Percentiles rank a stretch among this genome's conserved stretches.
phyloP scores from a whole-genome alignment of 306 rosid species.

The Pyrus communis region DNA sequence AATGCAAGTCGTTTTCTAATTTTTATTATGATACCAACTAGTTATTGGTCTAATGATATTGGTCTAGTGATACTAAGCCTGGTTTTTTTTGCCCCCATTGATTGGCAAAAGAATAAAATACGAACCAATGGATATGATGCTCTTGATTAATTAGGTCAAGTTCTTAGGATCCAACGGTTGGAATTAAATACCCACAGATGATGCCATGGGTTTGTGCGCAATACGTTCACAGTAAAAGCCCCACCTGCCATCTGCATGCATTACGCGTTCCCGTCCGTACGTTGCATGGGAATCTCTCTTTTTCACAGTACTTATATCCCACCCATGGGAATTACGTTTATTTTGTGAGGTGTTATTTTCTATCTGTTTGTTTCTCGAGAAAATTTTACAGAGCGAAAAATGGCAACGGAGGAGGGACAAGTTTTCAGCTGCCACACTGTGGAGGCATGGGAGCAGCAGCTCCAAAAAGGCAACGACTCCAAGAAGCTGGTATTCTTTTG shows the following conservation, averaged over 20 bases:
- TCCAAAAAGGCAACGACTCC: constrained; percentile 51
- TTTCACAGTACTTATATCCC: not conserved
- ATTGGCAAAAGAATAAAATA: too few species aligned
- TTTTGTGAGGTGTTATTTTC: not conserved
- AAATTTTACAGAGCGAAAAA: not conserved
- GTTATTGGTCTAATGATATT: too few species aligned
- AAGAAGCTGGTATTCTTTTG: constrained; percentile 43
- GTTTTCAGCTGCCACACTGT: constrained; percentile 55
- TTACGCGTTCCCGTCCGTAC: not conserved
- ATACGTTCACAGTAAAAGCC: not conserved
- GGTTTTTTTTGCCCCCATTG: too few species aligned
- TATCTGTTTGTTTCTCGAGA: not conserved
- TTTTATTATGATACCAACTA: too few species aligned
- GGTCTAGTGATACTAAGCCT: too few species aligned
- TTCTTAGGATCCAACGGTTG: not conserved
- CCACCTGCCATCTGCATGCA: not conserved
- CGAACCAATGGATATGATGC: not conserved
- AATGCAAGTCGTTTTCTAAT: not conserved
- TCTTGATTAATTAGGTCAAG: not conserved
- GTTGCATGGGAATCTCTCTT: constrained; percentile 12
- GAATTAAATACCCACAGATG: not conserved
- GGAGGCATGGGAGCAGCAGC: constrained; percentile 57
- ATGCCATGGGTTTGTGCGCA: not conserved
- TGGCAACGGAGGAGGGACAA: constrained; percentile 62
- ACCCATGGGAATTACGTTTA: not conserved